Base-by-base conservation (phyloP, 192 early-diverging fungal genomes). In the Obelidium mucronatum region DNA sequence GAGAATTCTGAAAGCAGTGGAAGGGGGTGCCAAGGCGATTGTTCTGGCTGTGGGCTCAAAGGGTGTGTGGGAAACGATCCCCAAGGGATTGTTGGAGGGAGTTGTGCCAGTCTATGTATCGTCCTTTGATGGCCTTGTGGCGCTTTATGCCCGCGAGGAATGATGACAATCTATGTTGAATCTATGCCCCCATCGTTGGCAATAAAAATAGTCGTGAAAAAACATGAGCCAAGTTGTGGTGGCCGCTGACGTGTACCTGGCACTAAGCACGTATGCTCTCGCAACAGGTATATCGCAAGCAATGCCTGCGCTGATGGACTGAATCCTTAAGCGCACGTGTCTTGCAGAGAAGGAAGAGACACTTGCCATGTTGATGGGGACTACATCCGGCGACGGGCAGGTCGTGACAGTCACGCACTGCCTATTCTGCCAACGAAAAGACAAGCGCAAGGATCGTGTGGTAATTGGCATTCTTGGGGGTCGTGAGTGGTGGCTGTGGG, bases 371-470 rank as follows among this genome's bases (percentile, higher is more conserved):
- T 72, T 83, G 52, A 77, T 80, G 71, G 82, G 82, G 19, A 72
- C 74, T 11, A 39, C 48, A 26, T 19, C 24, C 3, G 3, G 2
- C 17, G 31, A 1, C 48, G 11, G n/a, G 35, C 22, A 33, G 1
- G 51, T 19, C 3, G 75, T 64, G 17, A 33, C 51, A n/a, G 82
- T 86, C 44, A 56, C 56, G 17, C 52, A 67, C 6, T 78, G 78
- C 40, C 54, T 86, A 5, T 78, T 86, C 56, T 64, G 67, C 26
- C 63, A 75, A 4, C 77, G 85, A 30, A 86, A 84, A 72, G 85
- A 86, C 69, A 86, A 86, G 70, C 68, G 77, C 22, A 77, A 76
- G 37, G 85, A 86, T 75, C 74, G 85, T 35, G 85, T 86, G 40
- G 81, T 76, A 24, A 3, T 6, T 62, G 13, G 26, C 64, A 8